Evolutionary conservation across 108 stramenopile genomes (phyloP), one percentile per base, ranked within the genome.

Genomic region (Stephanodiscus triporus): DNA sequence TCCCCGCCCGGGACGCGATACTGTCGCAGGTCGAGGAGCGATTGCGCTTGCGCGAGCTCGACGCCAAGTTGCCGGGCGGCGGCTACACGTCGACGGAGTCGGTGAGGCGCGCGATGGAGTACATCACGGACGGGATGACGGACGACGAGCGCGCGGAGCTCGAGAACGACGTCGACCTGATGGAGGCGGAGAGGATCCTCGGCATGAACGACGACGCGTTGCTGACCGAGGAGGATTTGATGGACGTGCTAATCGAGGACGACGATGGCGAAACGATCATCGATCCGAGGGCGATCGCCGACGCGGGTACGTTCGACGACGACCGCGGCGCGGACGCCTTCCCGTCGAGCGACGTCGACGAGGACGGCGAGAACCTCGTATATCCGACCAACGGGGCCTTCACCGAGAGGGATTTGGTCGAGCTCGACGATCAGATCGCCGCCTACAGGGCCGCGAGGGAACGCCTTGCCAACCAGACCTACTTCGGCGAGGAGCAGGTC

Each of bases 271-370:
- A 36, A 22, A 32, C 42, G 0, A 60, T 71, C 32, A 65, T 75
- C 47, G 73, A 74, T 27, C 64, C 73, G 20, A 61, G 55, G 60
- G 73, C 64, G 16, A 53, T 70, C 24, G 29, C 62, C 32, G 69
- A 75, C 11, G 77, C 66, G 30, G 73, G 42, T 20, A 34, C 72
- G 50, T 73, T 89, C 42, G 64, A 60, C 19, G 70, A 77, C 30
- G 70, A 72, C 11, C 54, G 78, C 20, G 87, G 82, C 50, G 27
- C 84, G n/a, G 90, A 91, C 66, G 88, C 88, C n/a, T 89, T 87
- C 67, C 85, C 82, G 20, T 62, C 69, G 45, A 37, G 72, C 27
- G 53, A 56, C 20, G 43, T 51, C 29, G 69, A 63, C 6, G 63
- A 78, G 58, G 68, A 79, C 29, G 84, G 78, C 37, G 69, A 59